Base-by-base conservation (phyloP, 768 basidiomycete genomes). In the Trametes maxima region DNA sequence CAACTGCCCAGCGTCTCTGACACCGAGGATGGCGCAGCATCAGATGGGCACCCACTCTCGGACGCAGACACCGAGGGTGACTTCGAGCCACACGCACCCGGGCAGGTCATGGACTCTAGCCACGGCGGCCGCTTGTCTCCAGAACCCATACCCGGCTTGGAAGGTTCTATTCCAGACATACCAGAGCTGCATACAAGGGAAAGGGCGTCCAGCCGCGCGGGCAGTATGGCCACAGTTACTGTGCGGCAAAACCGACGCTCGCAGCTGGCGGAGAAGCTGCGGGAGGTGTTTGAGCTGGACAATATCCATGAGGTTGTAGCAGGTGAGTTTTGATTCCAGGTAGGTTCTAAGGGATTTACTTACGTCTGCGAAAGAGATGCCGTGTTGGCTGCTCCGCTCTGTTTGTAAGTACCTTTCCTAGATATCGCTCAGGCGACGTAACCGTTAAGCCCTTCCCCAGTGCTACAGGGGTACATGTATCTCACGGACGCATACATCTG, bases 381-480 rank as follows among this genome's bases (percentile, higher is more conserved):
- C 93, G 1, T 97, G 94, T 72, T 98, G 94, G 93, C 78, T 98
- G 11, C 76, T 98, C 59, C 86, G 94, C 52, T 94, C 92, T 51
- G 86, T 95, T 65, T 77, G 94, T 95, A 70, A 82, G 94, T 87
- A 35, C 42, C 24, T 57, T 61, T 16, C 35, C 8, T 37, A 19
- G 21, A 22, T 47, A 16, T 45, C 22, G 14, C 24, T 5, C 19
- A 4, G 43, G 5, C n/a, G 24, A 10, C 53, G 48, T 61, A 63
- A 19, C 65, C 22, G 36, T 53, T 60, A 16, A 61, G 62, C 24
- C 52, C 10, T 21, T 42, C 62, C 17, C 36, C 73, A 92, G 94
- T 98, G 64, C 80, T 99, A 35, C 96, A 99, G 75, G 96, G 96
- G 2, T 98, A 96, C 72, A 92, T 99, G 85, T 99, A 96, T 73